A percentile compares a stretch with the other conserved stretches of the same genome.
Conservation (phyloP, 225 moss, liverwort and hornwort genomes). For the Takakia lepidozioides region DNA sequence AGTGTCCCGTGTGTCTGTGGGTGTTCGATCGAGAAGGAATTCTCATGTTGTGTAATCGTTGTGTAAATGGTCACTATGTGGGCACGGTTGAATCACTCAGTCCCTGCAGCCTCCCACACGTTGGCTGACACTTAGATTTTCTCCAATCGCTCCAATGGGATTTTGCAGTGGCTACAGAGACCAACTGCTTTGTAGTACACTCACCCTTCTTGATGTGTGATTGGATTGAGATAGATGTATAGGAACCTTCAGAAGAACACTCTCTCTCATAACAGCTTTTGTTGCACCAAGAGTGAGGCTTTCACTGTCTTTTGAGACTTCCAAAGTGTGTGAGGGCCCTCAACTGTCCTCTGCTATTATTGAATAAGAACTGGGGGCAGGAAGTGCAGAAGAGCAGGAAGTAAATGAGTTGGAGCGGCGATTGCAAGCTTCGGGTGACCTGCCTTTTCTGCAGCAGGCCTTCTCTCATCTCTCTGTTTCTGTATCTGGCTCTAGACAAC, state of each 20-base stretch:
- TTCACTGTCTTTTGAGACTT: not conserved
- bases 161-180: too few species aligned
- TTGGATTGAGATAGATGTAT: not conserved
- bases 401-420: conserved; percentile 31
- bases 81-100: not conserved
- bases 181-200: not conserved
- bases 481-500: conserved; percentile 19
- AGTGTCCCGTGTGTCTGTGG: too few species aligned
- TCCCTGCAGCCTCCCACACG: not conserved
- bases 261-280: too few species aligned
- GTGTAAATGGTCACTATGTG: not conserved
- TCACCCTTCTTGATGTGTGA: not conserved
- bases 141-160: not conserved
- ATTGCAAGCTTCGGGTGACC: conserved; percentile 46
- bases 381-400: conserved; percentile 24
- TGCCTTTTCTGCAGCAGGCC: conserved; percentile 46
- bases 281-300: conserved; percentile 1
- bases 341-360: too few species aligned
- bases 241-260: too few species aligned
- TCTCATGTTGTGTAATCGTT: not conserved
- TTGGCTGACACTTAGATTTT: not conserved
- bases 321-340: not conserved
- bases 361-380: conserved; percentile 6
- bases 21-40: too few species aligned
- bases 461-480: conserved; percentile 52